A percentile compares a stretch with the other conserved stretches of the same genome.
Evolutionary conservation across 768 basidiomycete genomes (phyloP).

Genomic region (Daedalea quercina): DNA sequence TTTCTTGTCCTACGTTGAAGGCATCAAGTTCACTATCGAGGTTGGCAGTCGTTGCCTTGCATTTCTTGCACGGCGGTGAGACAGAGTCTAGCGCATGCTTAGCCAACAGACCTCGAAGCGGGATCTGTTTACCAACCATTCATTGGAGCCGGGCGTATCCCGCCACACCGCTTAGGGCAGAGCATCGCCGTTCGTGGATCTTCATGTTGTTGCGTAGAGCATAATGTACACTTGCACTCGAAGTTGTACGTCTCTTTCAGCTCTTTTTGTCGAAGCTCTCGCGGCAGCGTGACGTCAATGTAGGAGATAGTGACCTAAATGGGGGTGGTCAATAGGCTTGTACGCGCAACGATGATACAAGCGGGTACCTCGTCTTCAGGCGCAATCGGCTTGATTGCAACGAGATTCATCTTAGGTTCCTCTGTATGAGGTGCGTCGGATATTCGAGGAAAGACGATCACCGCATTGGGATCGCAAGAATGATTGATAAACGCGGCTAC

Average conservation of each 20-base stretch:
- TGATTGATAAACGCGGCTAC: constrained; percentile 80
- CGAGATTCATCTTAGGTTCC: constrained; percentile 65
- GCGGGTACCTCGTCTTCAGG: constrained; percentile 61
- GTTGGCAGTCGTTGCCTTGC: constrained; percentile 40
- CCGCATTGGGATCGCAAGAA: constrained; percentile 83
- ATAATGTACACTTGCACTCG: constrained; percentile 60
- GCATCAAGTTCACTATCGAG: constrained; percentile 56
- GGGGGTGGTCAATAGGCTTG: background rate
- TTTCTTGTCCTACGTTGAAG: constrained; percentile 65
- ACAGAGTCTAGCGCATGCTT: background rate
- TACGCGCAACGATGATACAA: background rate
- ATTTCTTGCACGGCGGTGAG: constrained; percentile 39
- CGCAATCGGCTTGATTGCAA: constrained; percentile 60
- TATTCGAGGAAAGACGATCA: constrained; percentile 79
- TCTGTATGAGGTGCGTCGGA: constrained; percentile 25
- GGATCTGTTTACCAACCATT: constrained; percentile 38
- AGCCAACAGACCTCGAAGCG: background rate
- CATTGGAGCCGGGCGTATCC: constrained; percentile 49
- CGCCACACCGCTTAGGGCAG: constrained; percentile 69
- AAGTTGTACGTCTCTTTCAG: constrained; percentile 78
- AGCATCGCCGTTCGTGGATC: constrained; percentile 66
- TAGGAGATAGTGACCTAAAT: constrained; percentile 74
- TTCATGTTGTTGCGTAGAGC: constrained; percentile 26
- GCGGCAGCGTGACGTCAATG: constrained; percentile 76
- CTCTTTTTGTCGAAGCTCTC: constrained; percentile 41